Evolutionary conservation across 495 filamentous ascomycete genomes (phyloP).

Genomic region (Aspergillus avenaceus): DNA sequence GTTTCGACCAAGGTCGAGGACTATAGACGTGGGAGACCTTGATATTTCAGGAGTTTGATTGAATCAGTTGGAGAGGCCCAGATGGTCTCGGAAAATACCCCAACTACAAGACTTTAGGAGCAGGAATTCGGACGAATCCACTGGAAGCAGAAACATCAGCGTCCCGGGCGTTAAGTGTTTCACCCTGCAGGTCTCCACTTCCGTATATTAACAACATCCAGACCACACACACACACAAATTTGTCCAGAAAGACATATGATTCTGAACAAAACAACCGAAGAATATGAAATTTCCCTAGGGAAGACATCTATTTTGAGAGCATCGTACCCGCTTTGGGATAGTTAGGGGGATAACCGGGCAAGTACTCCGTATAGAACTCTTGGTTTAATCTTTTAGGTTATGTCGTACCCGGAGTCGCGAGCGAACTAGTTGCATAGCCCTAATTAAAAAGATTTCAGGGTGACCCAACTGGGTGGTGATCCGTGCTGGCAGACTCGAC

Average conservation of each 20-base stretch:
- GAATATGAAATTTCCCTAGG: background rate
- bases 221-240: background rate
- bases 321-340: too few species aligned
- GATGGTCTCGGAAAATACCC: background rate
- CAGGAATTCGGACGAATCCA: background rate
- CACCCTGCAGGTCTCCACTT: background rate
- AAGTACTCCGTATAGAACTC: too few species aligned
- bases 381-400: background rate
- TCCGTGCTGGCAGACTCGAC: background rate
- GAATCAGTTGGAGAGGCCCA: background rate
- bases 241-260: background rate
- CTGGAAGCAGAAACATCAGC: background rate
- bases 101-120: background rate
- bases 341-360: too few species aligned
- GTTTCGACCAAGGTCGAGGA: background rate
- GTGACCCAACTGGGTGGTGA: background rate
- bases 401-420: background rate
- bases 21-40: background rate
- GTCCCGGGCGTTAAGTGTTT: slow-evolving; percentile 1
- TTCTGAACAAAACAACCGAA: background rate
- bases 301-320: too few species aligned
- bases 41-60: background rate
- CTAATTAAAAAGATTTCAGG: background rate
- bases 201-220: slow-evolving; percentile 1
- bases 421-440: too few species aligned